phyloP scores from a whole-genome alignment of 2,329 filamentous ascomycete species.

The Nigrospora sphaerica region DNA sequence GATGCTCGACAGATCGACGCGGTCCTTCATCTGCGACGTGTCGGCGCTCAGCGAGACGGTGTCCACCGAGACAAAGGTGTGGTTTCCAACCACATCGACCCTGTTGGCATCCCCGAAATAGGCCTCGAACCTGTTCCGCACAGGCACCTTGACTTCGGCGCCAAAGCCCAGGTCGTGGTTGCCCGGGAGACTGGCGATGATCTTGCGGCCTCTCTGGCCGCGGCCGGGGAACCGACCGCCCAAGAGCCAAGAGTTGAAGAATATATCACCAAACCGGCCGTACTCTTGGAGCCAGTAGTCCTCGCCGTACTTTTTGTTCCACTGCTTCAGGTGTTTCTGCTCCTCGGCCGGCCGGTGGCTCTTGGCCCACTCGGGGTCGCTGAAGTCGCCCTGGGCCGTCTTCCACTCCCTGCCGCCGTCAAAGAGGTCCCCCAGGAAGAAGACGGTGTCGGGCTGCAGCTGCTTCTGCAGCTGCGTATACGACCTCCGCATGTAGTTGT shows the following conservation, averaged over 20 bases:
- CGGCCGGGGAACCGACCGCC: constrained; percentile 45
- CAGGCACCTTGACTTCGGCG: constrained; percentile 70
- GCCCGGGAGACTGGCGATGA: constrained; percentile 81
- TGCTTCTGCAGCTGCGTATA: constrained; percentile 71
- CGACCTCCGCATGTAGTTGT: constrained; percentile 80
- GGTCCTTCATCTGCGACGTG: constrained; percentile 42
- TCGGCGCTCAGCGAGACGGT: constrained; percentile 77
- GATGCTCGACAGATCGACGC: constrained; percentile 51
- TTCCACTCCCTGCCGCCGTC: constrained; percentile 96
- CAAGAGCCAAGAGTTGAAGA: constrained; percentile 62
- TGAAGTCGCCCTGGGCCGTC: constrained; percentile 54
- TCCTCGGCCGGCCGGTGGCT: constrained; percentile 44
- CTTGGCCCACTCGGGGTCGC: constrained; percentile 52
- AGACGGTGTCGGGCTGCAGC: constrained; percentile 76
- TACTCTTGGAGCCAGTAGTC: constrained; percentile 86
- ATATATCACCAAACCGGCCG: constrained; percentile 76
- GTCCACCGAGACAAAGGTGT: constrained; percentile 90
- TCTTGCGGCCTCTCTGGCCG: constrained; percentile 62
- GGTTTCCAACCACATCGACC: constrained; percentile 87
- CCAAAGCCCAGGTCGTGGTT: constrained; percentile 96
- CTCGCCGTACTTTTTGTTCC: constrained; percentile 70
- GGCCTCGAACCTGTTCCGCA: constrained; percentile 75
- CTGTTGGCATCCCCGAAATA: constrained; percentile 91
- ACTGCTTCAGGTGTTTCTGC: constrained; percentile 51
- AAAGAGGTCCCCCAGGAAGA: constrained; percentile 92